phyloP scores from a whole-genome alignment of 306 rosid species.

The Macrotyloma uniflorum region DNA sequence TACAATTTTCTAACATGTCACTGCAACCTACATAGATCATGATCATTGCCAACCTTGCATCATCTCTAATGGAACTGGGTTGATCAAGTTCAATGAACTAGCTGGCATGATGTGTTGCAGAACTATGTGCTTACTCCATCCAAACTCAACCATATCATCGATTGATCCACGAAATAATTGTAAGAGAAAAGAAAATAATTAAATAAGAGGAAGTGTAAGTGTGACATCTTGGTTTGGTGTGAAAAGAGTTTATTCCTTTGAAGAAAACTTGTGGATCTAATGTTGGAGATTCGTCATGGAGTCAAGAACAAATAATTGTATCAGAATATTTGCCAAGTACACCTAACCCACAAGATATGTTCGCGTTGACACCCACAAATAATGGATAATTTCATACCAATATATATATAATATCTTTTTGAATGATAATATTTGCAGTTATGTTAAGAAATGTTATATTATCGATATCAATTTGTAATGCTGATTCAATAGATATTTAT shows the following conservation, averaged over 20 bases:
- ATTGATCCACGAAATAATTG: not conserved
- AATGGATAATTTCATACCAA: constrained; percentile 30
- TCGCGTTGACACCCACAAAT: constrained; percentile 3
- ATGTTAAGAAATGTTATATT: no score
- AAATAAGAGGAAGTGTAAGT: not conserved
- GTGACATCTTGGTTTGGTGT: not conserved
- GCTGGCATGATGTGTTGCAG: not conserved
- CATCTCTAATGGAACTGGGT: not conserved
- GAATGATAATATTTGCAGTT: no score
- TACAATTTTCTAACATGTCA: not conserved
- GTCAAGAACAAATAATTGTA: constrained; percentile 14
- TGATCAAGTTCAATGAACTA: constrained; percentile 11
- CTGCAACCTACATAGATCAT: not conserved
- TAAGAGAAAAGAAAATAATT: not conserved
- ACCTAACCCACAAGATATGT: constrained; percentile 23
- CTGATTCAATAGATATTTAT: no score
- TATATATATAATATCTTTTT: no score
- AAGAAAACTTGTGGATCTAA: not conserved
- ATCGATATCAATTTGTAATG: no score
- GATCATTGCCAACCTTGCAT: constrained; percentile 23
- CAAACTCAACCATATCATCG: not conserved
- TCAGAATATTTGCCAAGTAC: constrained; percentile 18
- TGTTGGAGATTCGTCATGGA: not conserved
- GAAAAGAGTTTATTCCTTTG: constrained; percentile 17
- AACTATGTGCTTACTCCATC: not conserved